These are phyloP conservation scores for Botrytis porri DNA, from an alignment of 2,329 filamentous ascomycete species.

Conservation along the genomic window DNA sequence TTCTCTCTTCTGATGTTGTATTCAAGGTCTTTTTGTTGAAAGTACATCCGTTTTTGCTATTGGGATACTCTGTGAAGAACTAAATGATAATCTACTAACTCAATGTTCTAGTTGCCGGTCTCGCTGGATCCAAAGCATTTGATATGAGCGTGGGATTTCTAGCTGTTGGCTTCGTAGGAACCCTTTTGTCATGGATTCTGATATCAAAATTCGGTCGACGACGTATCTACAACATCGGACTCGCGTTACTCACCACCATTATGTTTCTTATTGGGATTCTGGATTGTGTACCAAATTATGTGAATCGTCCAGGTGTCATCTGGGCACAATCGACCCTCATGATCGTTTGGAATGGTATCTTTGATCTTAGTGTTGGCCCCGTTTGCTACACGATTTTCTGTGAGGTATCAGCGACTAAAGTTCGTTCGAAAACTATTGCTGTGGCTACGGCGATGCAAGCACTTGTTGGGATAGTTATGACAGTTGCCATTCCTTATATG, in stretches of 20 bases:
- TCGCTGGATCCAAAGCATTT: constrained; percentile 53
- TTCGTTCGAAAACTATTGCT: constrained; percentile 38
- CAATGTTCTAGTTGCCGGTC: constrained; percentile 51
- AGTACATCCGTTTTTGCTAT: not conserved
- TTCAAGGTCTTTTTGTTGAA: not conserved
- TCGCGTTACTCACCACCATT: constrained; percentile 47
- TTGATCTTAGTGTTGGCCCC: constrained; percentile 36
- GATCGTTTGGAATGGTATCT: constrained; percentile 30
- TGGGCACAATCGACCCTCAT: constrained; percentile 29
- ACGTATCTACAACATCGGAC: constrained; percentile 61
- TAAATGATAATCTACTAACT: not conserved
- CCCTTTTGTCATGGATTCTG: constrained; percentile 64
- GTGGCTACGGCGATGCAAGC: constrained; percentile 29
- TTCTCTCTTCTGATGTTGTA: not conserved
- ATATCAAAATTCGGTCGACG: constrained; percentile 61
- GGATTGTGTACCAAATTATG: constrained; percentile 40
- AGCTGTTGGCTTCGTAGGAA: constrained; percentile 57
- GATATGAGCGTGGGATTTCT: constrained; percentile 61
- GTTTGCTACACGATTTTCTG: constrained; percentile 44
- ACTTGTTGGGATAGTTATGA: constrained; percentile 28
- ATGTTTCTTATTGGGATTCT: constrained; percentile 47
- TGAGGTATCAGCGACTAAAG: constrained; percentile 45
- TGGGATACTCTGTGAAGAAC: not conserved
- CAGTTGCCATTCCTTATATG: constrained; percentile 33
- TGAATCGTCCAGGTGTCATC: constrained; percentile 25